phyloP scores from a whole-genome alignment of 495 filamentous ascomycete genomes.

The Tuber aestivum region DNA sequence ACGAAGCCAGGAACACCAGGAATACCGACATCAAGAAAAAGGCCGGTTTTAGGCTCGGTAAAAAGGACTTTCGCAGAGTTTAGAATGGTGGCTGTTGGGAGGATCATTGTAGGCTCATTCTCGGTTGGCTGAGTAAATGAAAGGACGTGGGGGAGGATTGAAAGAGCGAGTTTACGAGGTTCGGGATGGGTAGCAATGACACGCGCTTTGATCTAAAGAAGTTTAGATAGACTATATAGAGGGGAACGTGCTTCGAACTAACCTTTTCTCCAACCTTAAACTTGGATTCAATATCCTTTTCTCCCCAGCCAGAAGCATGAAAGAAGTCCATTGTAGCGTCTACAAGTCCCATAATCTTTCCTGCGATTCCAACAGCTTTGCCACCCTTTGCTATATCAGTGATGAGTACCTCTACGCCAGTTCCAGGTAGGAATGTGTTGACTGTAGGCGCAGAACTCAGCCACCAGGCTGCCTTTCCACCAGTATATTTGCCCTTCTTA shows the following conservation, averaged over 20 bases:
- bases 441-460: slow-evolving; percentile 75
- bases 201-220: slow-evolving; percentile 60
- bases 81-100: slow-evolving; percentile 69
- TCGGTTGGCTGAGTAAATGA: slow-evolving; percentile 54
- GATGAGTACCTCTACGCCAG: slow-evolving; percentile 76
- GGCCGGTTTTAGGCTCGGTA: slow-evolving; percentile 68
- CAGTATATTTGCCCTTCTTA: slow-evolving; percentile 51
- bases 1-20: slow-evolving; percentile 73
- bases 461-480: slow-evolving; percentile 59
- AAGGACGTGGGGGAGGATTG: slow-evolving; percentile 73
- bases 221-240: slow-evolving; percentile 10
- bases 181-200: slow-evolving; percentile 80
- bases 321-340: slow-evolving; percentile 84
- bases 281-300: slow-evolving; percentile 62
- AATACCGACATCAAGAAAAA: slow-evolving; percentile 75
- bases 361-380: slow-evolving; percentile 45
- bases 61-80: slow-evolving; percentile 68
- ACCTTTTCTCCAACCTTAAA: slow-evolving; percentile 70
- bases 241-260: neutral
- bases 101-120: slow-evolving; percentile 42
- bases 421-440: slow-evolving; percentile 82
- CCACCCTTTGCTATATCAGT: slow-evolving; percentile 60
- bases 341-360: slow-evolving; percentile 87
- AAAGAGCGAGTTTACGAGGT: slow-evolving; percentile 75
- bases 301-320: slow-evolving; percentile 59